Evolutionary conservation across 768 basidiomycete species (phyloP), one percentile per base, ranked within the genome.

Genomic region (Paxillus ammoniavirescens): DNA sequence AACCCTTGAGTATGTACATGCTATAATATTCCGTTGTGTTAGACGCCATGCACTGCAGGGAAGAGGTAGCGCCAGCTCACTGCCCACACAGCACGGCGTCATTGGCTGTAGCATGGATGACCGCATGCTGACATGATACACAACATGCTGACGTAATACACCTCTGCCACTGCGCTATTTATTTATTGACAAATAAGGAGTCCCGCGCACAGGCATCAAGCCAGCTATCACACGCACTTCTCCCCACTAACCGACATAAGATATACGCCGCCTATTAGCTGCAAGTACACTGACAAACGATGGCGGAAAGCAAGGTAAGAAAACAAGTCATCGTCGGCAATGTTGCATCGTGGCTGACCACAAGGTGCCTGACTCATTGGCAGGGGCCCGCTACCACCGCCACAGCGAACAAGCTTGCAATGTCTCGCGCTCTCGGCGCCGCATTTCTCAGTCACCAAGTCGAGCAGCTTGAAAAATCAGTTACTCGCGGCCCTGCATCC

Each of bases 381-480:
- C 49, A 67, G 68, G 63, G 57, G 14, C 57, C 65, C 46, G 52
- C 62, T 52, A 49, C 68, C n/a, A 31, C 59, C 14, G 50, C 72
- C 47, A 67, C 67, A 33, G 65, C 74, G 30, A 83, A 80, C 70
- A 87, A 86, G 67, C 67, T 88, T 40, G 89, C 89, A 53, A 89
- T 93, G 88, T 92, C 91, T 52, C 82, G 85, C 57, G 91, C 91
- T 1, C 82, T 93, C 37, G 91, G 91, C 17, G 90, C 91, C 28
- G 91, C 91, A 2, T 92, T 92, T 66, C 80, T 93, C 54, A 87
- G 80, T 58, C 91, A 93, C 61, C 90, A 93, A 62, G 91, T 93
- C 42, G 89, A 92, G 61, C 87, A 92, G 64, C 84, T 93, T 50
- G 91, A 93, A 74, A 87, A 87, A 70, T 77, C 84, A 0, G 86